phyloP scores from a whole-genome alignment of 805 yeast species.

The Yamadazyma kitorensis region DNA sequence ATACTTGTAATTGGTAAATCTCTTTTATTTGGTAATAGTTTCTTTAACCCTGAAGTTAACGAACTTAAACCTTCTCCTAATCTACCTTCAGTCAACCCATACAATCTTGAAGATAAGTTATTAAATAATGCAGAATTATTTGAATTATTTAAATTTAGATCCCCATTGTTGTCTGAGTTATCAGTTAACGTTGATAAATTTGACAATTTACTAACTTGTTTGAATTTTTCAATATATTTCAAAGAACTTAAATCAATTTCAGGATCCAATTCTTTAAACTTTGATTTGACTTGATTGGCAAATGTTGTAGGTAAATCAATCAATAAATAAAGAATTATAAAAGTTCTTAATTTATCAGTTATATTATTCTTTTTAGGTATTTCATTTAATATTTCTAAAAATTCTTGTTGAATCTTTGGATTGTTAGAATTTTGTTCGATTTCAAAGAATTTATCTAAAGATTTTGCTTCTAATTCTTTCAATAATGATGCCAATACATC shows the following conservation, averaged over 20 bases:
- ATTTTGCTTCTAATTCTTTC: slow-evolving; percentile 80
- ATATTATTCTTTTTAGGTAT: slow-evolving; percentile 52
- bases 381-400: slow-evolving; percentile 53
- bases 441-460: slow-evolving; percentile 87
- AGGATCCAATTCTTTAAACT: slow-evolving; percentile 51
- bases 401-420: slow-evolving; percentile 56
- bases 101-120: slow-evolving; percentile 71
- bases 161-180: slow-evolving; percentile 7
- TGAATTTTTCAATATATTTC: slow-evolving; percentile 72
- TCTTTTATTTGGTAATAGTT: slow-evolving; percentile 81
- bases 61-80: slow-evolving; percentile 88
- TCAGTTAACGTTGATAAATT: slow-evolving; percentile 18
- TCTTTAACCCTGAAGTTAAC: slow-evolving; percentile 82
- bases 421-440: slow-evolving; percentile 81
- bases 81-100: slow-evolving; percentile 79
- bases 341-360: slow-evolving; percentile 83
- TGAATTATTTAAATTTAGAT: slow-evolving; percentile 17
- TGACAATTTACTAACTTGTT: slow-evolving; percentile 47
- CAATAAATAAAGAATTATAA: slow-evolving; percentile 67
- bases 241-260: slow-evolving; percentile 59
- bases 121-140: slow-evolving; percentile 61
- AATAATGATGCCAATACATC: slow-evolving; percentile 83
- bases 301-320: slow-evolving; percentile 40
- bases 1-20: slow-evolving; percentile 86
- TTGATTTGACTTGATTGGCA: slow-evolving; percentile 56